Conservation (phyloP, 495 filamentous ascomycete species). For the Tuber umbilicatum region DNA sequence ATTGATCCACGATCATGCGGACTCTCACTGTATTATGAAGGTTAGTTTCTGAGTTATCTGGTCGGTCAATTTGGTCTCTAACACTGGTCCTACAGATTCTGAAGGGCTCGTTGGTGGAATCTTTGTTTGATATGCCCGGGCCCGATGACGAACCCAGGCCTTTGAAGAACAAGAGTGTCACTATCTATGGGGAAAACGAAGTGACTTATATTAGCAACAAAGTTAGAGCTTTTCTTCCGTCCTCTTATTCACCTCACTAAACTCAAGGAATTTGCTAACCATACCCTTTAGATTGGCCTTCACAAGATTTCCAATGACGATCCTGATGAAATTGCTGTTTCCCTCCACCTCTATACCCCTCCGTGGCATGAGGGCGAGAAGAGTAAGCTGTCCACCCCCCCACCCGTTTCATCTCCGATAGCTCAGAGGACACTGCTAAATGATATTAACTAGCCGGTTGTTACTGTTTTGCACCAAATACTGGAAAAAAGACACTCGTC, state of each 20-base stretch:
- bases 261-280: background rate
- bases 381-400: conserved; percentile 10
- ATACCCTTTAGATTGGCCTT: conserved; percentile 57
- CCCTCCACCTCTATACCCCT: conserved; percentile 84
- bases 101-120: conserved; percentile 69
- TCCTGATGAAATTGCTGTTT: conserved; percentile 66
- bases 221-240: conserved; percentile 40
- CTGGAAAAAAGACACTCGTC: conserved; percentile 65
- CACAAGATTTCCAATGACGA: conserved; percentile 74
- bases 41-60: conserved; percentile 32
- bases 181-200: conserved; percentile 54
- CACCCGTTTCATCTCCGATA: conserved; percentile 34
- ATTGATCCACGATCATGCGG: conserved; percentile 78
- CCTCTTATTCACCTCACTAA: background rate
- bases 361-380: conserved; percentile 58
- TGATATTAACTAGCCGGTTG: conserved; percentile 47
- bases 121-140: conserved; percentile 68
- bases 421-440: conserved; percentile 2
- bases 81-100: conserved; percentile 51
- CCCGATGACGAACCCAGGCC: conserved; percentile 48
- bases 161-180: conserved; percentile 51
- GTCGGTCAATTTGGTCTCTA: background rate
- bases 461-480: conserved; percentile 56
- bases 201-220: conserved; percentile 81
- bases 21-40: conserved; percentile 70